phyloP scores from a whole-genome alignment of 495 filamentous ascomycete species.

The Bacidia rubella region DNA sequence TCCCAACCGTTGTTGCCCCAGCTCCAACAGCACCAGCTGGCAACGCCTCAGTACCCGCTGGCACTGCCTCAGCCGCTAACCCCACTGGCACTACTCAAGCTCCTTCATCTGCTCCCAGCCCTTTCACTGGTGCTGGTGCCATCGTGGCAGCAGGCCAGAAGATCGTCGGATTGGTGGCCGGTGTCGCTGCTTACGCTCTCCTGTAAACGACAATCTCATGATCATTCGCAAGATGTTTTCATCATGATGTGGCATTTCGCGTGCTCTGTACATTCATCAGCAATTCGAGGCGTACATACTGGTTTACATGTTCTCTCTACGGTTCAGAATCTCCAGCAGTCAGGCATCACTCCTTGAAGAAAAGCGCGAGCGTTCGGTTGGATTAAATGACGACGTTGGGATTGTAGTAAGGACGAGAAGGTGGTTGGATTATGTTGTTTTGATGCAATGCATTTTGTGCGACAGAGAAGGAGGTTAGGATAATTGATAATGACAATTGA shows the following conservation, averaged over 20 bases:
- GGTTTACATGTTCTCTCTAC: not conserved
- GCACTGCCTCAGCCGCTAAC: not conserved
- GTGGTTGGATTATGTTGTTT: not conserved
- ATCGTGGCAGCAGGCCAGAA: slow-evolving; percentile 3
- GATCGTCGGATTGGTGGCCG: not conserved
- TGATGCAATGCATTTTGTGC: not conserved
- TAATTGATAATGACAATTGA: not conserved
- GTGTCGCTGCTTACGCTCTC: slow-evolving; percentile 5
- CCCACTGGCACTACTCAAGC: not conserved
- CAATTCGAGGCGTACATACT: not conserved
- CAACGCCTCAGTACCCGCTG: not conserved
- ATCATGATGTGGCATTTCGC: not conserved
- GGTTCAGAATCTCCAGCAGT: not conserved
- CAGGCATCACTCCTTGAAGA: not conserved
- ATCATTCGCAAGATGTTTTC: not conserved
- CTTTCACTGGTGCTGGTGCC: not conserved
- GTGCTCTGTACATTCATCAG: not conserved
- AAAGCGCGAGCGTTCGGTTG: not conserved
- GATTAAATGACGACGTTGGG: not conserved
- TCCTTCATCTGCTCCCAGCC: not conserved
- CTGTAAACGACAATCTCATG: slow-evolving; percentile 1
- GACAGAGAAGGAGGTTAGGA: not conserved
- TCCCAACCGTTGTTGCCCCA: not conserved
- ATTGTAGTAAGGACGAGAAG: not conserved
- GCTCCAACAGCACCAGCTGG: not conserved